Conservation (phyloP, 768 basidiomycete genomes). For the Mycena amicta region DNA sequence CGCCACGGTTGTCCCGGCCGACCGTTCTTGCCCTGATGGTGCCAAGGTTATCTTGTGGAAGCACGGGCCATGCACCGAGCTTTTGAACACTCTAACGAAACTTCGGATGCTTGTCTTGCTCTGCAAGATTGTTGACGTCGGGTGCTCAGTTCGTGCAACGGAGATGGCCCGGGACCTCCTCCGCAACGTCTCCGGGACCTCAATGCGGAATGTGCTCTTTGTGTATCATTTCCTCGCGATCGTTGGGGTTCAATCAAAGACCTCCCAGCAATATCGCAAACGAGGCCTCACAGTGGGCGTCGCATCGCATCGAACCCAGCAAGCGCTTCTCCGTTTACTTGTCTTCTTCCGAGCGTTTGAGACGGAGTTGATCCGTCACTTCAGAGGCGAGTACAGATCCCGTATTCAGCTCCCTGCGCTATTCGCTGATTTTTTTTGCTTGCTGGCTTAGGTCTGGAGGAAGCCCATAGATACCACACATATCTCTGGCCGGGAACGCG, state of each 20-base stretch:
- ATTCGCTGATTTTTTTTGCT: too few relatives aligned
- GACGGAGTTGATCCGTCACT: conserved; percentile 1
- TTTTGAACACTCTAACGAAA: neutral
- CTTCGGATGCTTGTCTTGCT: neutral
- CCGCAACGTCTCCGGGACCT: neutral
- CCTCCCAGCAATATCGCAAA: neutral
- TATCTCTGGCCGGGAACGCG: conserved; percentile 5
- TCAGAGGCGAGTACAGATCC: neutral
- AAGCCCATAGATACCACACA: conserved; percentile 1
- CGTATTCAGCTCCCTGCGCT: too few relatives aligned
- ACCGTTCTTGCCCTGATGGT: too few relatives aligned
- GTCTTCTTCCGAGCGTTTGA: conserved; percentile 1
- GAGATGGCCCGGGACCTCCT: neutral
- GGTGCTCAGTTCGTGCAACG: conserved; percentile 1
- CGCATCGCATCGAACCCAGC: neutral
- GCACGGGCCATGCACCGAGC: neutral
- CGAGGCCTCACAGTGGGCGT: neutral
- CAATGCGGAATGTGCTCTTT: neutral
- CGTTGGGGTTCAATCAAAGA: neutral
- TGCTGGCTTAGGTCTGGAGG: neutral
- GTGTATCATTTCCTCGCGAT: neutral
- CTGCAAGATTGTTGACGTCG: neutral
- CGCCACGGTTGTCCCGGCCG: neutral
- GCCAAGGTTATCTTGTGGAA: neutral
- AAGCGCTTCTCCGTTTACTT: neutral